Conservation (phyloP, 768 basidiomycete species). For the Cubamyces lactineus region DNA sequence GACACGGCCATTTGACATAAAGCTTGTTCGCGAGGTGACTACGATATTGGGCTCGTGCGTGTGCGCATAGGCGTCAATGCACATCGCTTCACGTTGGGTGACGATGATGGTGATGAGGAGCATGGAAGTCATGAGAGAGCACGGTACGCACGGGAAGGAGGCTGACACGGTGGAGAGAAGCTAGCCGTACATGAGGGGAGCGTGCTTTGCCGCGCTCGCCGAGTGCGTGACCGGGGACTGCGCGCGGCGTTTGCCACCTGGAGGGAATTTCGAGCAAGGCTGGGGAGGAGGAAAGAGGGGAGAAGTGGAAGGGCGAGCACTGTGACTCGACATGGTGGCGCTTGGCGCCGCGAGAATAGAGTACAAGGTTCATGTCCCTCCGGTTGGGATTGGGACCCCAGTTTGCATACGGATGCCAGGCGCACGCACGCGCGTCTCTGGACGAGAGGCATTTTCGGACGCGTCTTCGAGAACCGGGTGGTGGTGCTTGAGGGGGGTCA, state of each 20-base stretch:
- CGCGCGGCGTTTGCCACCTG: background rate
- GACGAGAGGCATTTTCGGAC: background rate
- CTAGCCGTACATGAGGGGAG: background rate
- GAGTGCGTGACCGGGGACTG: background rate
- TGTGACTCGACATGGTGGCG: background rate
- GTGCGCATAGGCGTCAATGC: background rate
- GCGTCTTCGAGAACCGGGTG: too few species aligned
- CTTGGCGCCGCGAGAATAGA: slow-evolving; percentile 16
- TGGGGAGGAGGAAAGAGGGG: background rate
- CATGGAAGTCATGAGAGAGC: background rate
- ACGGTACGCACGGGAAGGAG: background rate
- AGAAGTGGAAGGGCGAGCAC: background rate
- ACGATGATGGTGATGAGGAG: slow-evolving; percentile 1
- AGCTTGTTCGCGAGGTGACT: too few species aligned
- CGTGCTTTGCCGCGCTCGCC: slow-evolving; percentile 10
- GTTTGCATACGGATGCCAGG: background rate
- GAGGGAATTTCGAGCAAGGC: background rate
- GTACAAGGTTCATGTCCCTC: slow-evolving; percentile 17
- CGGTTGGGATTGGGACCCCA: slow-evolving; percentile 6
- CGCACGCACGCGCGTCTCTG: background rate
- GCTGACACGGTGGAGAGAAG: background rate
- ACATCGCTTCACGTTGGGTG: slow-evolving; percentile 5
- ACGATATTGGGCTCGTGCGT: too few species aligned
- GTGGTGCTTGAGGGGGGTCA: background rate
- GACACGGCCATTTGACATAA: too few species aligned